Conservation (phyloP, 345 rosid genomes). For the Pelargonium nanum region DNA sequence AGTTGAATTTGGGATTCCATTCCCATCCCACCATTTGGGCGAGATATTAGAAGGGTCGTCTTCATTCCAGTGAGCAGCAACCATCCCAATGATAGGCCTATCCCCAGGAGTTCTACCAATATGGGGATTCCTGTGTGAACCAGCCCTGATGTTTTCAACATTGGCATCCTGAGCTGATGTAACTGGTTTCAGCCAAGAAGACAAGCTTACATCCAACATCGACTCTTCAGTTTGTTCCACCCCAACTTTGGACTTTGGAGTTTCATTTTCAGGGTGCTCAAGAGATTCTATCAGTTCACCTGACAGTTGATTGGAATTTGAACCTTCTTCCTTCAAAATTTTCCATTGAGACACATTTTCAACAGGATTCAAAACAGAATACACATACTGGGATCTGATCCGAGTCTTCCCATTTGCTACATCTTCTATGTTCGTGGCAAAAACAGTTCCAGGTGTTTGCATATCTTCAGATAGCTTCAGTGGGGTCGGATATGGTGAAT, state of each 20-base stretch:
- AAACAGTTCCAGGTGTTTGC: constrained; percentile 97
- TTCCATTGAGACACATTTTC: constrained; percentile 37
- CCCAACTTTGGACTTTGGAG: constrained; percentile 19
- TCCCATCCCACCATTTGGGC: constrained; percentile 94
- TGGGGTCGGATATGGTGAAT: constrained; percentile 61
- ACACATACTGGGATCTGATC: constrained; percentile 70
- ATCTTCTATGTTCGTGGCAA: constrained; percentile 41
- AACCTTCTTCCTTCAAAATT: constrained; percentile 21
- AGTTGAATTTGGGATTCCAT: constrained; percentile 93
- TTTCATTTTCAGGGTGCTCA: constrained; percentile 29
- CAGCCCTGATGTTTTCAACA: constrained; percentile 13
- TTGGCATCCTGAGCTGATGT: constrained; percentile 13
- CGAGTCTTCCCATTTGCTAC: constrained; percentile 37
- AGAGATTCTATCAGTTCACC: constrained; percentile 20
- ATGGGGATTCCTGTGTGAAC: constrained; percentile 15
- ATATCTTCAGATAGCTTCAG: constrained; percentile 71
- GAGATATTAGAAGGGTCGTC: constrained; percentile 36
- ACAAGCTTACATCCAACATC: constrained; percentile 40
- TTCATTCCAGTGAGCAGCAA: constrained; percentile 84
- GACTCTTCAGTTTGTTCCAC: constrained; percentile 18
- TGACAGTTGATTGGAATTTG: constrained; percentile 16
- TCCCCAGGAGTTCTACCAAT: constrained; percentile 45
- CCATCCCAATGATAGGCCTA: constrained; percentile 85
- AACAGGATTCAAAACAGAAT: constrained; percentile 39
- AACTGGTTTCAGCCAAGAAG: constrained; percentile 47